A percentile compares a stretch with the other conserved stretches of the same genome.
Evolutionary conservation across 106 monocot species (phyloP).

Genomic region (Dioscorea alata): DNA sequence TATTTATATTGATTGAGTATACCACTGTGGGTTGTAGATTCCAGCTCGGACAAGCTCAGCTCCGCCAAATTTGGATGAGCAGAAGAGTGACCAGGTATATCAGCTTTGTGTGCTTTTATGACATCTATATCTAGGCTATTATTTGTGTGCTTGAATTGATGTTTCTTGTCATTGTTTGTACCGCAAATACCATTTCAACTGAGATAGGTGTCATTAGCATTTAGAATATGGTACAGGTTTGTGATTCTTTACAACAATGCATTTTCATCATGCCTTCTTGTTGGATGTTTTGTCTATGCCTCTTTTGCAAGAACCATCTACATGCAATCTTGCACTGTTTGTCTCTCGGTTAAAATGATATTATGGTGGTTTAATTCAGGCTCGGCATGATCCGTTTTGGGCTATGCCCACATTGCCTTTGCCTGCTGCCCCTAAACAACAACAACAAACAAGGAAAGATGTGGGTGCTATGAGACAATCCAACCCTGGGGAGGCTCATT

Average conservation of each 20-base stretch:
- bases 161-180: too few species aligned
- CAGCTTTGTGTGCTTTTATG: not conserved
- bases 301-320: too few species aligned
- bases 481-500: conserved; percentile 16
- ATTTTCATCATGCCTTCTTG: too few species aligned
- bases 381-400: conserved; percentile 31
- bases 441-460: conserved; percentile 26
- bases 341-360: too few species aligned
- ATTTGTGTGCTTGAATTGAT: not conserved
- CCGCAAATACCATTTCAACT: too few species aligned
- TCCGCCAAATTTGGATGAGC: conserved; percentile 93
- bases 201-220: too few species aligned
- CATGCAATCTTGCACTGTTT: not conserved
- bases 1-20: too few species aligned
- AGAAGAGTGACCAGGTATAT: conserved; percentile 65
- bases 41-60: conserved; percentile 36
- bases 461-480: conserved; percentile 18
- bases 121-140: not conserved
- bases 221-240: too few species aligned
- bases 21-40: not conserved
- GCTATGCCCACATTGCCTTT: conserved; percentile 23
- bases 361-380: conserved; percentile 19
- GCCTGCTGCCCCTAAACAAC: conserved; percentile 30
- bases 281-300: too few species aligned
- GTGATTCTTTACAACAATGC: not conserved